These are phyloP conservation scores for Sordaria brevicollis DNA, from an alignment of 495 filamentous ascomycete genomes.

Conservation along the genomic window DNA sequence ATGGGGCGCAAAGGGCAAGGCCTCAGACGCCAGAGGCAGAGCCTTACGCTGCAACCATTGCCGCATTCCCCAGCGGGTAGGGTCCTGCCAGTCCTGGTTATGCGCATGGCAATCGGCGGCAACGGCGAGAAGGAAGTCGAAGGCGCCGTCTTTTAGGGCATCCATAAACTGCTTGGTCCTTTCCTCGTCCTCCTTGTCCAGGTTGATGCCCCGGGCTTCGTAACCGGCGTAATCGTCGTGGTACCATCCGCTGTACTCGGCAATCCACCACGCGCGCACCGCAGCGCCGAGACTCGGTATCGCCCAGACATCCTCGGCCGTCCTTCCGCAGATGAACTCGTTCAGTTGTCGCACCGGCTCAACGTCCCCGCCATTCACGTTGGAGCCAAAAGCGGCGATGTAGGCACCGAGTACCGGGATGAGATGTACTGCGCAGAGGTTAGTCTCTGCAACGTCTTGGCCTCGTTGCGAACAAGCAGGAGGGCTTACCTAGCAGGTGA, in stretches of 20 bases:
- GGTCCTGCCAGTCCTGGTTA: slow-evolving; percentile 63
- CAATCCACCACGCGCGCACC: slow-evolving; percentile 69
- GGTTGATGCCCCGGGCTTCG: slow-evolving; percentile 44
- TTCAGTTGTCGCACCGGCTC: slow-evolving; percentile 60
- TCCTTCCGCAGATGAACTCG: slow-evolving; percentile 47
- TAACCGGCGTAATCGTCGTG: slow-evolving; percentile 53
- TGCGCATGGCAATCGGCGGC: slow-evolving; percentile 58
- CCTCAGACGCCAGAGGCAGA: slow-evolving; percentile 51
- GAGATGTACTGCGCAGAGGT: slow-evolving; percentile 53
- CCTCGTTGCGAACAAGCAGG: no score
- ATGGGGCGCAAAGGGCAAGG: slow-evolving; percentile 46
- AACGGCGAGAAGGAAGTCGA: slow-evolving; percentile 81
- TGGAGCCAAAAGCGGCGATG: slow-evolving; percentile 63
- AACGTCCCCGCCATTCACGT: slow-evolving; percentile 47
- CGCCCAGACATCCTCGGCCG: slow-evolving; percentile 56
- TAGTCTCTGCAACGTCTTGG: background rate
- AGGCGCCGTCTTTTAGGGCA: slow-evolving; percentile 77
- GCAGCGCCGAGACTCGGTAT: slow-evolving; percentile 67
- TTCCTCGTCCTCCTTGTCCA: slow-evolving; percentile 52
- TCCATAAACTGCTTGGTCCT: slow-evolving; percentile 61
- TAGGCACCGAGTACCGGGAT: slow-evolving; percentile 65
- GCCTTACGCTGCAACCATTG: slow-evolving; percentile 70
- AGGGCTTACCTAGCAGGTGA: slow-evolving; percentile 31
- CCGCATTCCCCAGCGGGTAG: slow-evolving; percentile 62
- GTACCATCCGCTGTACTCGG: slow-evolving; percentile 85